phyloP scores from a whole-genome alignment of 78 protist genomes.

The Dictyostelium capitatum region DNA sequence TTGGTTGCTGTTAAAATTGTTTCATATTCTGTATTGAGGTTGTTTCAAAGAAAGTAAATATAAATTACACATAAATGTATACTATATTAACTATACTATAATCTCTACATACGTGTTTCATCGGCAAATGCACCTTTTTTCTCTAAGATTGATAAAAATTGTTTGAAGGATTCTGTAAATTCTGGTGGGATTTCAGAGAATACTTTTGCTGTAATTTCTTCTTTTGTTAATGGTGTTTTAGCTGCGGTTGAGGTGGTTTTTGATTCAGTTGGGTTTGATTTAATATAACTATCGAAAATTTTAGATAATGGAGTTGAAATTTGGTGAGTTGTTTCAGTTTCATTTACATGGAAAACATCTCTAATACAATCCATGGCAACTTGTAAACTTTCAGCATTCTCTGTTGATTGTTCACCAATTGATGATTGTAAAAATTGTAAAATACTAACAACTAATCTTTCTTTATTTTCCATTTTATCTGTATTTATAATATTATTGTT shows the following conservation, averaged over 20 bases:
- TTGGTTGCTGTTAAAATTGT: conserved; percentile 28
- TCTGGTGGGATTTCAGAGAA: conserved; percentile 28
- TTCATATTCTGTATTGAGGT: conserved; percentile 45
- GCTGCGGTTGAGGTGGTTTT: conserved; percentile 10
- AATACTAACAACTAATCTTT: conserved; percentile 60
- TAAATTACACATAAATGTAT: not conserved
- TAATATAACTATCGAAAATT: conserved; percentile 12
- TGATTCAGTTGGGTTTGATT: not conserved
- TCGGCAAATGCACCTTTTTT: conserved; percentile 48
- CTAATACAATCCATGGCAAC: conserved; percentile 59
- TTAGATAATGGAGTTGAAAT: conserved; percentile 6
- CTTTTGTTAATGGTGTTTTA: not conserved
- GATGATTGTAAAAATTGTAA: conserved; percentile 30
- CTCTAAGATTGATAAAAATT: conserved; percentile 21
- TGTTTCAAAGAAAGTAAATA: too few species aligned
- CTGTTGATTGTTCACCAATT: not conserved
- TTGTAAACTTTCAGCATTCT: conserved; percentile 26
- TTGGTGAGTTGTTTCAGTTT: conserved; percentile 15
- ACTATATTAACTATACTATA: not conserved
- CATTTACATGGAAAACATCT: conserved; percentile 50
- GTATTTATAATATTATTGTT: not conserved
- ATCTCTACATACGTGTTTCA: conserved; percentile 32
- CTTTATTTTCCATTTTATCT: conserved; percentile 38
- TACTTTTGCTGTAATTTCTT: not conserved
- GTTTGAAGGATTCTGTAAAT: not conserved